A percentile compares a stretch with the other conserved stretches of the same genome.
These are phyloP conservation scores for Lentinula aciculospora DNA, from an alignment of 768 basidiomycete genomes.

Conservation along the genomic window DNA sequence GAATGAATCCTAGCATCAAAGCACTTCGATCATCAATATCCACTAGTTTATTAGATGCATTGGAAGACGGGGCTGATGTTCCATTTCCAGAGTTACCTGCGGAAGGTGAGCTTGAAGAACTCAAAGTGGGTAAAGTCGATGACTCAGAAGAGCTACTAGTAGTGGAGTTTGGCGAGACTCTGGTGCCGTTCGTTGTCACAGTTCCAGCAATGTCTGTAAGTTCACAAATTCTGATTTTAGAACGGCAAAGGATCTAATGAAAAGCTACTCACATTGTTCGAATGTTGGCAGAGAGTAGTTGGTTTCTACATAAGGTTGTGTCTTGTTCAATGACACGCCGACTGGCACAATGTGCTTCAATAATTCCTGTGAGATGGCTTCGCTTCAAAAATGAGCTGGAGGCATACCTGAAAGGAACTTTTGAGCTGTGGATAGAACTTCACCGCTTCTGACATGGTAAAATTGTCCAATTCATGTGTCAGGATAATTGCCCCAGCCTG, in stretches of 20 bases:
- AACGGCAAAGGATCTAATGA: neutral
- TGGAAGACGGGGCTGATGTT: neutral
- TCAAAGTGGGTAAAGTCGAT: neutral
- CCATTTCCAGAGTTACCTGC: neutral
- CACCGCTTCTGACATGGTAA: conserved; percentile 56
- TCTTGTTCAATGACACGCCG: conserved; percentile 43
- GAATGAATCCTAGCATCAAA: neutral
- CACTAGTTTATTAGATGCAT: neutral
- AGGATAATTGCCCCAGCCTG: conserved; percentile 48
- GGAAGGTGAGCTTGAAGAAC: neutral
- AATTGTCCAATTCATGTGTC: conserved; percentile 56
- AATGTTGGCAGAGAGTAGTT: conserved; percentile 38
- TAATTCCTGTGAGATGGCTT: neutral
- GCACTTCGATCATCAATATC: neutral
- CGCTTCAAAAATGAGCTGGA: neutral
- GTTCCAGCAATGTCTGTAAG: neutral
- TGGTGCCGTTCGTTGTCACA: neutral
- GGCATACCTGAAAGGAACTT: conserved; percentile 38
- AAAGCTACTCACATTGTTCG: conserved; percentile 34
- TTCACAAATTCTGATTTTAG: neutral
- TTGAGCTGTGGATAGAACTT: conserved; percentile 42
- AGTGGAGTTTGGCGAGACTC: neutral
- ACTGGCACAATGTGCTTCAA: conserved; percentile 45
- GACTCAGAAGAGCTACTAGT: neutral
- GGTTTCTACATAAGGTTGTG: conserved; percentile 47